Evolutionary conservation across 192 early-diverging fungal species (phyloP).

Genomic region (Coemansia sp.): DNA sequence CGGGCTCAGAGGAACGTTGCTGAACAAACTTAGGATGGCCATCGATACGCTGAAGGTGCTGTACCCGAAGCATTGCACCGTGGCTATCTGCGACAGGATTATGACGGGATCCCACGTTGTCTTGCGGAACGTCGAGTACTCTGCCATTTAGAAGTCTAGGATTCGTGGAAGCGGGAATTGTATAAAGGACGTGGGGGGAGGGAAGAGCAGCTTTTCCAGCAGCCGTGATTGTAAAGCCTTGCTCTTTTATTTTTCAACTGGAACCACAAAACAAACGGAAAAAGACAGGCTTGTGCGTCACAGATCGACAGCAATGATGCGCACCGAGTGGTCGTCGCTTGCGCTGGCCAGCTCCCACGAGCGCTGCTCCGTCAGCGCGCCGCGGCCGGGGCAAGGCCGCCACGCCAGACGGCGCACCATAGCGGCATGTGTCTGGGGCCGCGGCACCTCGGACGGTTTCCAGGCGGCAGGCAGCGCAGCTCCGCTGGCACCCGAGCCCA

Average conservation of each 20-base stretch:
- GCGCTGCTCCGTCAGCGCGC: background rate
- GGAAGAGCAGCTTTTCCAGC: too few species aligned
- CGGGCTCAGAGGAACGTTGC: conserved; percentile 25
- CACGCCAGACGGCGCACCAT: conserved; percentile 67
- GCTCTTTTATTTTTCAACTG: too few species aligned
- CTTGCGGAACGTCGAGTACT: conserved; percentile 37
- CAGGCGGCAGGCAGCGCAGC: conserved; percentile 37
- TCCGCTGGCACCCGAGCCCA: conserved; percentile 10
- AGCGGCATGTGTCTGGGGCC: conserved; percentile 58
- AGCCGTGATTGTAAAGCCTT: too few species aligned
- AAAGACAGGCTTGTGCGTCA: too few species aligned
- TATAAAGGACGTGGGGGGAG: too few species aligned
- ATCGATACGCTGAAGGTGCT: conserved; percentile 30
- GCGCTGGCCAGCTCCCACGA: conserved; percentile 66
- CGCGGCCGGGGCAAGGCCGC: conserved; percentile 49
- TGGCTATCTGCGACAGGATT: conserved; percentile 53
- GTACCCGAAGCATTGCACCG: conserved; percentile 54
- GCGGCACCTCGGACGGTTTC: conserved; percentile 54
- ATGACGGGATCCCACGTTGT: conserved; percentile 52
- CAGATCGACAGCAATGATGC: conserved; percentile 59
- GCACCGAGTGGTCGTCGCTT: conserved; percentile 75
- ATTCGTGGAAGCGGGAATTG: too few species aligned
- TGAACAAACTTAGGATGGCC: conserved; percentile 22
- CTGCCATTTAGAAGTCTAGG: conserved; percentile 4
- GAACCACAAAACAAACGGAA: too few species aligned